A percentile compares a stretch with the other conserved stretches of the same genome.
Conservation (phyloP, 768 basidiomycete genomes). For the Strobilomyces echinocephalus region DNA sequence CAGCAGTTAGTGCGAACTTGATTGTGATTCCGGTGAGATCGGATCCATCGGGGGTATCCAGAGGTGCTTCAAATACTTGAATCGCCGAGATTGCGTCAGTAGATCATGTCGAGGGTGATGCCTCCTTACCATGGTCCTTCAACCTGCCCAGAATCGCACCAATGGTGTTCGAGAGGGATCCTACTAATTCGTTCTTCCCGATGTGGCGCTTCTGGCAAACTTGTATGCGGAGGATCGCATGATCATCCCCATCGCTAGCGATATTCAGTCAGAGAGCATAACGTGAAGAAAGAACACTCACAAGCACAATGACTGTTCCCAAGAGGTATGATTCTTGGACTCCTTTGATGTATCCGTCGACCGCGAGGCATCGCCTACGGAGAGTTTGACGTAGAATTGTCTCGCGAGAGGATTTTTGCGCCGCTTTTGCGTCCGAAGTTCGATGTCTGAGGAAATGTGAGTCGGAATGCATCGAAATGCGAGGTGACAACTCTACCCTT, state of each 20-base stretch:
- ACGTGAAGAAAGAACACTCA: not conserved
- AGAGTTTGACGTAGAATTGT: not conserved
- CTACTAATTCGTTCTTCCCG: not conserved
- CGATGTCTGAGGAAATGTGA: not conserved
- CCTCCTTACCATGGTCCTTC: not conserved
- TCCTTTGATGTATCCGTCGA: not conserved
- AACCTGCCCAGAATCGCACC: not conserved
- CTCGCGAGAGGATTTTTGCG: not conserved
- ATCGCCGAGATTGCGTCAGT: not conserved
- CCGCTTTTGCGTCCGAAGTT: not conserved
- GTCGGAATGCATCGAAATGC: not conserved
- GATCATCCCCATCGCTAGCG: not conserved
- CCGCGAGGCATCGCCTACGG: not conserved
- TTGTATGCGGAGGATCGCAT: not conserved
- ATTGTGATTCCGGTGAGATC: not conserved
- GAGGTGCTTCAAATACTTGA: not conserved
- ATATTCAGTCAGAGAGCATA: not conserved
- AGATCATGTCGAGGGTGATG: not conserved
- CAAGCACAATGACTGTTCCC: not conserved
- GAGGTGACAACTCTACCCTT: not conserved
- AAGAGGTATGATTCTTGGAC: not conserved
- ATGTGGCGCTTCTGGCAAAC: not conserved
- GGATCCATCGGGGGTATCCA: not conserved
- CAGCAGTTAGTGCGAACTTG: not conserved
- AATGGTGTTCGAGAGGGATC: not conserved